Percentiles rank a stretch among this genome's conserved stretches.
These are phyloP conservation scores for Moringa oleifera DNA, from an alignment of 345 rosid genomes.

Conservation along the genomic window DNA sequence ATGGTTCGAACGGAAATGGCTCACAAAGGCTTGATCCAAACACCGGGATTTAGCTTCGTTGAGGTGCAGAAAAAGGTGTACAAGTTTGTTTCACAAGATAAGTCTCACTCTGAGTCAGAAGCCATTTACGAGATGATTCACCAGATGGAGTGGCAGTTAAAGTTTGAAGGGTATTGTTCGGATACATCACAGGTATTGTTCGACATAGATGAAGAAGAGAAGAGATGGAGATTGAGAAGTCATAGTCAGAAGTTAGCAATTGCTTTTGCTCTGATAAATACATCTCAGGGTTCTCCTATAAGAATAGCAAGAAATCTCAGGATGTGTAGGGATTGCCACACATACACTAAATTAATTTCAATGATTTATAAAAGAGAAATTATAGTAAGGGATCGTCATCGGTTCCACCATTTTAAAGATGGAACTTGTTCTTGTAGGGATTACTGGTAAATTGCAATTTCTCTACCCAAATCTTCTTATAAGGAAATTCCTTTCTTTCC, in stretches of 20 bases:
- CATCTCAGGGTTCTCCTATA: conserved; percentile 54
- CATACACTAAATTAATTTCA: conserved; percentile 60
- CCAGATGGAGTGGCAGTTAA: conserved; percentile 90
- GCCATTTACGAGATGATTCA: conserved; percentile 55
- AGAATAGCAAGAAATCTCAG: conserved; percentile 64
- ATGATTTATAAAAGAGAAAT: conserved; percentile 60
- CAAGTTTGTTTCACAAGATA: conserved; percentile 64
- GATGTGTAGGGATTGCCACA: conserved; percentile 84
- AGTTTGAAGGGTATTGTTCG: conserved; percentile 65
- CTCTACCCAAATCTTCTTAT: not conserved
- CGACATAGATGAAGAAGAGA: conserved; percentile 63
- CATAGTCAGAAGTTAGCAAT: conserved; percentile 76
- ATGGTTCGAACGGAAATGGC: conserved; percentile 37
- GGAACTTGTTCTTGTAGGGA: conserved; percentile 77
- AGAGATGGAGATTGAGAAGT: conserved; percentile 57
- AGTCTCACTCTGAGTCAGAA: conserved; percentile 30
- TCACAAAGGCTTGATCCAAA: conserved; percentile 33
- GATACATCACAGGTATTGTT: conserved; percentile 52
- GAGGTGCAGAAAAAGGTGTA: conserved; percentile 42
- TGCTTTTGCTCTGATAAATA: conserved; percentile 53
- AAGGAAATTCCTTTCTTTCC: not conserved
- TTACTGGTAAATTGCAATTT: conserved; percentile 46
- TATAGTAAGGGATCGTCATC: conserved; percentile 54
- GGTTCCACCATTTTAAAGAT: conserved; percentile 74
- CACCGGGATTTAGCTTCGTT: conserved; percentile 53